Evolutionary conservation across 148 eudicot species (phyloP), one percentile per base, ranked within the genome.

Genomic region (Agrostemma githago): DNA sequence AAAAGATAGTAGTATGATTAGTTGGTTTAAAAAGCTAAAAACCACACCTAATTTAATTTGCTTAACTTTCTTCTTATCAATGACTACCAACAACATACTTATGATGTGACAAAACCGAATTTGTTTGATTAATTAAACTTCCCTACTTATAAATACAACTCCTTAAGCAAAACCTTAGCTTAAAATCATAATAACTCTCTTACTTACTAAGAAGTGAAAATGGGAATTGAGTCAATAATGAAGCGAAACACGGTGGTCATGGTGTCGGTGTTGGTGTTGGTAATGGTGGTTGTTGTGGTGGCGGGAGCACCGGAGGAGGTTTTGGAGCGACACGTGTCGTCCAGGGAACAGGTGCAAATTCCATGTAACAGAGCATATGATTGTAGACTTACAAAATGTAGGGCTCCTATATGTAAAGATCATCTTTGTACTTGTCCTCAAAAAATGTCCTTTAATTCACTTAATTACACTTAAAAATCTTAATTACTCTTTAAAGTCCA

Each of bases 341-440:
- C 39, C 40, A 41, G 20, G 19, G 14, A 17, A 16, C 3, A 26
- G 38, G 65, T 19, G 48, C 56, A 65, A 54, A 19, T 44, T 3
- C 14, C 60, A 4, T 76, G 79, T 68, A 26, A 16, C 11, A 19
- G 37, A 26, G 68, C 69, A 46, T 76, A 76, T 37, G 74, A 76
- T 40, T 76, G 79, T 66, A 62, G 79, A 60, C 74, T 70, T 6
- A 76, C 74, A 43, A 8, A 12, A 9, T 61, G 70, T 26, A 19
- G 34, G 10, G 20, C 79, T 9, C 73, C 74, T 11, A 15, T 16
- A 39, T 76, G 79, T 46, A 12, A 11, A 40, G 34, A 76, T 15
- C 44, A 51, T 44, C 12, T 57, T 14, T 76, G 79, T 54, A 69
- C 48, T 5, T 76, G 73, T 63, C 73, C 79, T 34, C 48, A 37